Evolutionary conservation across 306 rosid species (phyloP), one percentile per base, ranked within the genome.

Genomic region (Vicia sativa): DNA sequence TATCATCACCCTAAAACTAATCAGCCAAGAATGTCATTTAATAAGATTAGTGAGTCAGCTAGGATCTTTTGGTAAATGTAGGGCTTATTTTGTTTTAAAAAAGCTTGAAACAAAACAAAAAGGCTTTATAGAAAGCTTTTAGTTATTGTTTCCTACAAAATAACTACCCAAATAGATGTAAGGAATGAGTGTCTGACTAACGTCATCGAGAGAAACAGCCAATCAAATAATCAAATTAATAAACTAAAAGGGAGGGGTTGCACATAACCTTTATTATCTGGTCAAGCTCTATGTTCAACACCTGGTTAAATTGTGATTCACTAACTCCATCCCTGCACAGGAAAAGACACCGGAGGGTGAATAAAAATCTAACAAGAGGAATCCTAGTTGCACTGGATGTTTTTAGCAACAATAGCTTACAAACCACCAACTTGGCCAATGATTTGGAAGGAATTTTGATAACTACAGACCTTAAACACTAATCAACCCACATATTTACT

Each of bases 281-380:
- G 75, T 80, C 88, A 77, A 90, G 77, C 88, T 92, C 98, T 9
- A 92, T 78, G 67, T 85, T 79, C 84, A 92, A 80, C 66, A 92
- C 96, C 81, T 90, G 96, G 34, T 79, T 79, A 70, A 92, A 92
- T 68, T 92, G 98, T 11, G 98, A 89, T 76, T 92, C 96, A 46
- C 98, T 77, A 31, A 92, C 96, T 60, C 96, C 98, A 62, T 92
- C 98, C 86, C 98, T 92, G 80, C 66, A 80, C 16, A 64, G 13
- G 63, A 62, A 62, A 68, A 52, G 38, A 60, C 35, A 57, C 67
- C 74, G 74, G 68, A 60, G 21, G 42, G 25, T 68, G 59, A 65
- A 65, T n/a, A 60, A 28, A 71, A n/a, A 61, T 49, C 44, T 35
- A 62, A 49, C 52, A 15, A 19, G 26, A n/a, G 62, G 9, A 31